Evolutionary conservation across 1,139 yeast genomes (phyloP).

Genomic region (Saccharomyces hybrid): DNA sequence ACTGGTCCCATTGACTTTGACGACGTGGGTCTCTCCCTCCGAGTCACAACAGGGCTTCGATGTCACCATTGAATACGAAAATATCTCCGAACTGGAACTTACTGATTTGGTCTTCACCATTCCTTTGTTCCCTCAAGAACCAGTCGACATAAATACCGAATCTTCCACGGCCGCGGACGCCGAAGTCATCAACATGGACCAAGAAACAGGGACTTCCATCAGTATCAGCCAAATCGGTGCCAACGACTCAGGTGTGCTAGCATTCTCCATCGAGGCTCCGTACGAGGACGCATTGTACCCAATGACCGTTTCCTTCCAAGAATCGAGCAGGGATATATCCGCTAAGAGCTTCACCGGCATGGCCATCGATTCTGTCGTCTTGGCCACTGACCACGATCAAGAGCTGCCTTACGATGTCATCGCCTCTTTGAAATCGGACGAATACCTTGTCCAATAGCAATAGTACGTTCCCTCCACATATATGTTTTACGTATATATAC

Average conservation of each 20-base stretch:
- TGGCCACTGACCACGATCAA: constrained; percentile 1
- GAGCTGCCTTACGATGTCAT: constrained; percentile 4
- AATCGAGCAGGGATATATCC: constrained; percentile 13
- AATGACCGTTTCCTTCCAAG: constrained; percentile 45
- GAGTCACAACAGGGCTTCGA: constrained; percentile 51
- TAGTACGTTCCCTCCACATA: not conserved
- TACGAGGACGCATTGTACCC: constrained; percentile 89
- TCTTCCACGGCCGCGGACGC: constrained; percentile 38
- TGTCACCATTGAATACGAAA: constrained; percentile 84
- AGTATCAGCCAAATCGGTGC: constrained; percentile 40
- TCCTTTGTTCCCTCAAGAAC: constrained; percentile 51
- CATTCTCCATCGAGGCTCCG: constrained; percentile 63
- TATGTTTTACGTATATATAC: not conserved
- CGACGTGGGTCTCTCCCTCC: constrained; percentile 72
- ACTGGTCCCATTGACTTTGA: constrained; percentile 63
- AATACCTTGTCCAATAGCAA: constrained; percentile 3
- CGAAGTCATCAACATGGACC: constrained; percentile 43
- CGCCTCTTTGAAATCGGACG: constrained; percentile 3
- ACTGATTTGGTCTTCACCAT: constrained; percentile 50
- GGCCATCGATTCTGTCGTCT: constrained; percentile 1
- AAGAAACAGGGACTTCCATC: constrained; percentile 49
- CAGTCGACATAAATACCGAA: constrained; percentile 44
- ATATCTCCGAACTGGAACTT: constrained; percentile 38
- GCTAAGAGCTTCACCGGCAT: constrained; percentile 2
- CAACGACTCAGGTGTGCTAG: constrained; percentile 61